Evolutionary conservation across 148 eudicot genomes (phyloP).

Genomic region (Vaccinium myrtillus): DNA sequence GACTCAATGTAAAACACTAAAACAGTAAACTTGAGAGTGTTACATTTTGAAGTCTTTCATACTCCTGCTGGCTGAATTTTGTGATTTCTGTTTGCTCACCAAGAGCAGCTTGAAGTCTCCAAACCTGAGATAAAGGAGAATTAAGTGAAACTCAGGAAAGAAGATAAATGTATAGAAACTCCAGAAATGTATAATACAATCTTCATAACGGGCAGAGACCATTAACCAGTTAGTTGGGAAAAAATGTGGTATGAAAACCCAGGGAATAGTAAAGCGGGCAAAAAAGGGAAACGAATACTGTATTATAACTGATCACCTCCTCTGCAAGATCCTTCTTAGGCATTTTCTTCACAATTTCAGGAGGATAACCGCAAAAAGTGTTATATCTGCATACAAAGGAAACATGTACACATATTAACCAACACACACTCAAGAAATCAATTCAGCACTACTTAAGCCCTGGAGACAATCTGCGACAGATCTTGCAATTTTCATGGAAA

Average conservation of each 20-base stretch:
- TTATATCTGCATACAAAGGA: constrained; percentile 54
- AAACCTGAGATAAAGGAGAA: constrained; percentile 52
- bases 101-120: constrained; percentile 98
- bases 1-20: background rate
- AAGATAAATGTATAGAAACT: background rate
- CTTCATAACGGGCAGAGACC: background rate
- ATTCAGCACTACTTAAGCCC: background rate
- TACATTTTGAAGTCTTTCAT: constrained; percentile 90
- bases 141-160: constrained; percentile 2
- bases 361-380: constrained; percentile 86
- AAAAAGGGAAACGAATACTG: constrained; percentile 10
- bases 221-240: background rate
- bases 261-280: background rate
- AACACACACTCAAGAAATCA: background rate
- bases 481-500: background rate
- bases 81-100: constrained; percentile 95
- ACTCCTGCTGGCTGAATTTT: constrained; percentile 82
- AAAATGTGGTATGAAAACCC: background rate
- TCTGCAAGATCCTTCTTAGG: constrained; percentile 91
- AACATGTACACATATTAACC: constrained; percentile 8
- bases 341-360: constrained; percentile 92
- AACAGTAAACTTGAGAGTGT: constrained; percentile 17
- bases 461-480: background rate
- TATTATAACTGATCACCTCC: constrained; percentile 53
- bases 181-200: background rate